These are phyloP conservation scores for Entoloma clypeatum DNA, from an alignment of 1,284 basidiomycete genomes.

Conservation along the genomic window DNA sequence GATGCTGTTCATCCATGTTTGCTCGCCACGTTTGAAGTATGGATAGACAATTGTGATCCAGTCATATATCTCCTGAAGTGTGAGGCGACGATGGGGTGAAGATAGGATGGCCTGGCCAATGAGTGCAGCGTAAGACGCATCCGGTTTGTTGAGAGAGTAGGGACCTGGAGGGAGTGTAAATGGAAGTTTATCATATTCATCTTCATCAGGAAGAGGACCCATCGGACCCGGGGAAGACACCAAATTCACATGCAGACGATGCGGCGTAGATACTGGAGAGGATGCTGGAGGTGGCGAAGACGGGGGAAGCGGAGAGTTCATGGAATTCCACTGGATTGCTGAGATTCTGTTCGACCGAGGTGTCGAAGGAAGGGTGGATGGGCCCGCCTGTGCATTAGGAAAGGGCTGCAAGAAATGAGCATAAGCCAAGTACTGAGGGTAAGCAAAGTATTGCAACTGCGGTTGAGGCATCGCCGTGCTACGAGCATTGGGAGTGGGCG, in stretches of 20 bases:
- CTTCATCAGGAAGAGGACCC: constrained; percentile 54
- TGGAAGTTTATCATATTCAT: constrained; percentile 60
- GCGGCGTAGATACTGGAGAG: constrained; percentile 56
- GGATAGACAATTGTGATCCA: constrained; percentile 95
- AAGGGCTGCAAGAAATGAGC: constrained; percentile 31
- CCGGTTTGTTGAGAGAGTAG: constrained; percentile 73
- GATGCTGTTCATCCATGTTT: constrained; percentile 95
- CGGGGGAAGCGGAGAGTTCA: constrained; percentile 39
- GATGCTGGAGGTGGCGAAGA: constrained; percentile 49
- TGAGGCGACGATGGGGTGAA: constrained; percentile 79
- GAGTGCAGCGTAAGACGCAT: constrained; percentile 88
- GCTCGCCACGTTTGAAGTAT: constrained; percentile 87
- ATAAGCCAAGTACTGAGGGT: constrained; percentile 34
- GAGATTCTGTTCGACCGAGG: constrained; percentile 36
- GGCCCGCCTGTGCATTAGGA: constrained; percentile 25
- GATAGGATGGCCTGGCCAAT: constrained; percentile 94
- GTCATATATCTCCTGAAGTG: constrained; percentile 93
- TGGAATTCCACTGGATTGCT: constrained; percentile 20
- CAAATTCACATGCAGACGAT: constrained; percentile 52
- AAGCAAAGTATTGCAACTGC: constrained; percentile 30
- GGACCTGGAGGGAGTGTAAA: constrained; percentile 81
- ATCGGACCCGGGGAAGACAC: constrained; percentile 80
- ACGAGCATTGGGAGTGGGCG: constrained; percentile 32
- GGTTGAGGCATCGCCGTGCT: constrained; percentile 19
- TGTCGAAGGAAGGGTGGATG: constrained; percentile 35